Percentiles rank a stretch among this genome's conserved stretches.
Conservation (phyloP, 257 asterid species). For the Echites panduratus region DNA sequence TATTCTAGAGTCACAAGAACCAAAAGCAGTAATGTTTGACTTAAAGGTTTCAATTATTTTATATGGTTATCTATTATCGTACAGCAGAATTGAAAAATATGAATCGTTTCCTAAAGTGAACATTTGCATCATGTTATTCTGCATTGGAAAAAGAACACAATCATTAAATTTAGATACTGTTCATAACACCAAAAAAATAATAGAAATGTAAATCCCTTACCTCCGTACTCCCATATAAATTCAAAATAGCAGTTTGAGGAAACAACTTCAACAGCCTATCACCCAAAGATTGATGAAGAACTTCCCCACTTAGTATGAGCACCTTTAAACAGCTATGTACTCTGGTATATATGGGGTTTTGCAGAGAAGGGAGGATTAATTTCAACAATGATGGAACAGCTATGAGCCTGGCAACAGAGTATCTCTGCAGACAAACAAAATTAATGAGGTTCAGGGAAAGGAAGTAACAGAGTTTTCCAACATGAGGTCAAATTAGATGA, state of each 20-base stretch:
- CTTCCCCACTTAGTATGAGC: slow-evolving; percentile 83
- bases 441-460: neutral
- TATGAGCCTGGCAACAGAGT: slow-evolving; percentile 65
- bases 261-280: slow-evolving; percentile 56
- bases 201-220: slow-evolving; percentile 33
- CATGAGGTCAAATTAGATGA: neutral
- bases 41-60: neutral
- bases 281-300: slow-evolving; percentile 55
- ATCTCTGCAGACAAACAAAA: slow-evolving; percentile 46
- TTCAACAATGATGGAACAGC: slow-evolving; percentile 88
- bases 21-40: neutral
- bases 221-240: slow-evolving; percentile 97
- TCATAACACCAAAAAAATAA: neutral
- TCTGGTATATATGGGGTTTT: slow-evolving; percentile 27
- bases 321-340: slow-evolving; percentile 56
- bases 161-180: neutral
- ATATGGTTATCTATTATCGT: neutral
- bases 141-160: neutral
- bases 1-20: neutral
- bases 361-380: slow-evolving; percentile 57
- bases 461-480: neutral
- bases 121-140: neutral
- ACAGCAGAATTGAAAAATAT: neutral
- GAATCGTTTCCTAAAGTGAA: neutral
- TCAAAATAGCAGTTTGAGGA: slow-evolving; percentile 66